Base-by-base conservation (phyloP, 805 yeast genomes). In the Sugiyamaella mastotermitis region DNA sequence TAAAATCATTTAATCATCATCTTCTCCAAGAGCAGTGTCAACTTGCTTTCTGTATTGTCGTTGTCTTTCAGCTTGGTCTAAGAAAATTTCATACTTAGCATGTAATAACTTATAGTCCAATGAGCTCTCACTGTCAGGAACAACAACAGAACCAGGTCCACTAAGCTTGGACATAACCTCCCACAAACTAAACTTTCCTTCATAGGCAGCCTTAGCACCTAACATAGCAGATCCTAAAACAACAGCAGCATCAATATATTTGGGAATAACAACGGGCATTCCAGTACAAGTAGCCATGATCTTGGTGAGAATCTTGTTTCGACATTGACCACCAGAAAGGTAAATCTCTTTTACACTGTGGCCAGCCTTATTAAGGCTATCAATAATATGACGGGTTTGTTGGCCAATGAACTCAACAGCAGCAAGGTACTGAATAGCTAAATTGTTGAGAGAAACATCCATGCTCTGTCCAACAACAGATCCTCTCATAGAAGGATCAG, bases 381-480 rank as follows among this genome's bases (percentile, higher is more conserved):
- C 92, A 24, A 90, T 80, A 55, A 92, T 92, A 53, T 92, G 98
- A 53, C 96, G 77, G 0, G 97, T 90, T 66, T 92, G 98, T 58
- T 87, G 95, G 35, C 95, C 96, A 60, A 92, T 88, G 53, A 92
- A 92, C 65, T 92, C 98, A 61, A 96, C 86, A 3, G 97, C 95
- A 13, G 84, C 97, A 35, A 88, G 72, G 57, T 92, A 92, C 49
- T 78, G 80, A 43, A 85, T 59, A 1, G 97, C 96, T 49, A 92
- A 68, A 45, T 83, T 85, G 51, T 87, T 85, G 29, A 92, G 66
- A 0, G 95, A 79, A 8, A 74, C 66, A 58, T 92, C 97, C 94
- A 92, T 85, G 2, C 90, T 76, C 53, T 83, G 87, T 3, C 98
- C 98, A 48, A 87, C 81, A 43, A 92, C 80, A 2, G 88, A 75